A percentile compares a stretch with the other conserved stretches of the same genome.
Evolutionary conservation across 1,284 basidiomycete species (phyloP).

Genomic region (Nidula niveotomentosa): DNA sequence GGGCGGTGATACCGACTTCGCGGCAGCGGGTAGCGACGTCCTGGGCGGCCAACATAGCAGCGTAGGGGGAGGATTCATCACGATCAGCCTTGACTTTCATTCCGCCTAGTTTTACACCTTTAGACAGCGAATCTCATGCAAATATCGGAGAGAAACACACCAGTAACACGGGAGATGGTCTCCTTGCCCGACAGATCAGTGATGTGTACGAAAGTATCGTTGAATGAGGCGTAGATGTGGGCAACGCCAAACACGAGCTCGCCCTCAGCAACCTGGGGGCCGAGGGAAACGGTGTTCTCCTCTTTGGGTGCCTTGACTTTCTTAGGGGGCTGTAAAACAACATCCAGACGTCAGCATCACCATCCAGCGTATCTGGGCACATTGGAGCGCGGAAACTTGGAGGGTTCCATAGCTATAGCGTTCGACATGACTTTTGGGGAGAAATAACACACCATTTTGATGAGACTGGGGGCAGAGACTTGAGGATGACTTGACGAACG

Average conservation of each 20-base stretch:
- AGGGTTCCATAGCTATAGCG: conserved; percentile 1
- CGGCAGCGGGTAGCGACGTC: conserved; percentile 96
- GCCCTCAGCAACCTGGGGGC: conserved; percentile 93
- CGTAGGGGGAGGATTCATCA: conserved; percentile 99
- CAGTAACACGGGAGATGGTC: conserved; percentile 98
- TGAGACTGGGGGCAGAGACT: conserved; percentile 20
- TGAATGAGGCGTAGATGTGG: conserved; percentile 98
- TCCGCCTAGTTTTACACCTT: conserved; percentile 57
- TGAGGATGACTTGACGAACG: conserved; percentile 26
- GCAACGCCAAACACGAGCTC: conserved; percentile 96
- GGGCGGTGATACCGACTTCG: conserved; percentile 97
- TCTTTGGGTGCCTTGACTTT: conserved; percentile 78
- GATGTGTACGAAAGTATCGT: conserved; percentile 99
- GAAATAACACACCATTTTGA: conserved; percentile 35
- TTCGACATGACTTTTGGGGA: conserved; percentile 1
- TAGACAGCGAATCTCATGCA: conserved; percentile 5
- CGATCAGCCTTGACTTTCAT: conserved; percentile 99
- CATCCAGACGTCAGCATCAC: conserved; percentile 29
- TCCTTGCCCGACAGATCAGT: conserved; percentile 99
- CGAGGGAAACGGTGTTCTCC: conserved; percentile 83
- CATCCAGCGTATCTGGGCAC: conserved; percentile 29
- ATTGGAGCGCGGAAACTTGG: conserved; percentile 14
- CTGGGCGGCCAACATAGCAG: conserved; percentile 99
- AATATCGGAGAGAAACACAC: conserved; percentile 40
- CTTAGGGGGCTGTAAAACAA: conserved; percentile 64